Evolutionary conservation across 164 flowering plant species (phyloP).

Genomic region (Platanus orientalis): DNA sequence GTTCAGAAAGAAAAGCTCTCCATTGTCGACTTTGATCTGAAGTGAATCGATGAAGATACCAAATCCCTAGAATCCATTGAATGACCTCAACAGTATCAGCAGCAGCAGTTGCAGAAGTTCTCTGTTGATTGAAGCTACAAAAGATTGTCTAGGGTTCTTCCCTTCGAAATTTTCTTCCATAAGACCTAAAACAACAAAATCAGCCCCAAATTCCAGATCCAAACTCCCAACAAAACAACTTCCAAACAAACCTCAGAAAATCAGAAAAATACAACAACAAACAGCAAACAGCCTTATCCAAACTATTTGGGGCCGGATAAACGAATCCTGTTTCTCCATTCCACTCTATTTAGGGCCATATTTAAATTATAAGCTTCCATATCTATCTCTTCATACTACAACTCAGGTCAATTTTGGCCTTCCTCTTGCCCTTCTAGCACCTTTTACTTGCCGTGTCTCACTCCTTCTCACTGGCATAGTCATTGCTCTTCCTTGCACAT

Average conservation of each 20-base stretch:
- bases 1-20: slow-evolving; percentile 8
- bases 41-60: slow-evolving; percentile 12
- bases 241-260: slow-evolving; percentile 9
- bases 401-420: too few species aligned
- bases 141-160: slow-evolving; percentile 51
- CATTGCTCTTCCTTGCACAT: too few species aligned
- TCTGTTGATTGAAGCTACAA: slow-evolving; percentile 43
- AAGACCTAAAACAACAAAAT: slow-evolving; percentile 37
- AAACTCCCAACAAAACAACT: slow-evolving; percentile 17
- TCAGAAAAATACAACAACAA: too few species aligned
- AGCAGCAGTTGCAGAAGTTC: slow-evolving; percentile 21
- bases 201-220: slow-evolving; percentile 33
- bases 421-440: too few species aligned
- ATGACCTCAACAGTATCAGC: slow-evolving; percentile 30
- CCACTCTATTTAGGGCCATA: too few species aligned
- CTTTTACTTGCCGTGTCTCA: too few species aligned
- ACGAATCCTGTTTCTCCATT: too few species aligned
- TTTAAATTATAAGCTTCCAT: too few species aligned
- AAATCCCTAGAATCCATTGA: slow-evolving; percentile 43
- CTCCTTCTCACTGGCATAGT: too few species aligned
- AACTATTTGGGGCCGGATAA: too few species aligned
- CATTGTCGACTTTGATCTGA: neutral
- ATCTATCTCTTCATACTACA: too few species aligned
- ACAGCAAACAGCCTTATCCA: too few species aligned
- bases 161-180: slow-evolving; percentile 37